These are phyloP conservation scores for Mortierella claussenii DNA, from an alignment of 192 early-diverging fungal species.

Conservation along the genomic window DNA sequence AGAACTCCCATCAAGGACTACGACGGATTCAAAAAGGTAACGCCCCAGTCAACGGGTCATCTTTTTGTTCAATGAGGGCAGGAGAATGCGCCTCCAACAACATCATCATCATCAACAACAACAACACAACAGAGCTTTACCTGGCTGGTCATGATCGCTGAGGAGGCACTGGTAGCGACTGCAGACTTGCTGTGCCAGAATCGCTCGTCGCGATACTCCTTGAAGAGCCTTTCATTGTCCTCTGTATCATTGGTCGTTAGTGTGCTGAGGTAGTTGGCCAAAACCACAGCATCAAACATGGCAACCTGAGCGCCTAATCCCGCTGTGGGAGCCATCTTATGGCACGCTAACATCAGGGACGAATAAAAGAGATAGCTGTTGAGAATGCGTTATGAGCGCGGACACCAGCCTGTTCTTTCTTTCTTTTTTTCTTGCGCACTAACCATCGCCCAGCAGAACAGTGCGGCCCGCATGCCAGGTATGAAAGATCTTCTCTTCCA, in stretches of 20 bases:
- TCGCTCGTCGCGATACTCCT: neutral
- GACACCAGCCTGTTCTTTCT: neutral
- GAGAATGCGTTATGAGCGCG: neutral
- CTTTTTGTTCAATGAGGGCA: no score
- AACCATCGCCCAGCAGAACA: slow-evolving; percentile 3
- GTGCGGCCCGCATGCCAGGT: neutral
- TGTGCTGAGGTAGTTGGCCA: neutral
- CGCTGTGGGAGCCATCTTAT: neutral
- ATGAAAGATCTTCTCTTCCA: neutral
- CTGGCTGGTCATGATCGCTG: no score
- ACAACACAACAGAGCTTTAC: no score
- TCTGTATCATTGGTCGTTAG: neutral
- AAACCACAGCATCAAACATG: neutral
- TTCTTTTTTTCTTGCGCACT: neutral
- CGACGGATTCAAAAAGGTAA: no score
- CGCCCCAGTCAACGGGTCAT: no score
- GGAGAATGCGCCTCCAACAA: no score
- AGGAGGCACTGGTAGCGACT: neutral
- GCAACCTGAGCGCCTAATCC: neutral
- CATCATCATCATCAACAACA: neutral
- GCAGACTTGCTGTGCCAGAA: neutral
- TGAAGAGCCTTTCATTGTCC: neutral
- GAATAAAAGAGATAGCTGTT: neutral
- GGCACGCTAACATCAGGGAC: neutral
- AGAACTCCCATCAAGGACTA: no score